Conservation (phyloP, 768 basidiomycete genomes). For the Termitomyces heimii region DNA sequence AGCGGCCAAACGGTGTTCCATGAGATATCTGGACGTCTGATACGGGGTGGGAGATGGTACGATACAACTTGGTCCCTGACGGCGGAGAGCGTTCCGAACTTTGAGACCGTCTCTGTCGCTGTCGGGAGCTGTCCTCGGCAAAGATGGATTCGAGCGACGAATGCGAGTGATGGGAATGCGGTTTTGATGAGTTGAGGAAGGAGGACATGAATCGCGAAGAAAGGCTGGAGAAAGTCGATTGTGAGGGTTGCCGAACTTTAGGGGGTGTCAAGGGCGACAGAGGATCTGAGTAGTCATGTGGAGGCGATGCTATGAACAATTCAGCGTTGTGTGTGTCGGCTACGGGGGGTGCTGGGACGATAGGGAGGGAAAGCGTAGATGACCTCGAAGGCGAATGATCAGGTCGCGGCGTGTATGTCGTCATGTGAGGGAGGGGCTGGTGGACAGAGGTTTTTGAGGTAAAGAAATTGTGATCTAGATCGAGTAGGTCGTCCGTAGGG, state of each 20-base stretch:
- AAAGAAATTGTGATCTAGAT: constrained; percentile 34
- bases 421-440: constrained; percentile 3
- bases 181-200: constrained; percentile 21
- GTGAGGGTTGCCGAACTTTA: constrained; percentile 15
- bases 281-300: constrained; percentile 7
- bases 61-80: not conserved
- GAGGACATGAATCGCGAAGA: constrained; percentile 49
- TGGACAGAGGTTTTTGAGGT: constrained; percentile 6
- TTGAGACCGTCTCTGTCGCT: not conserved
- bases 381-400: constrained; percentile 25
- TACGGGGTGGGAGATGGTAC: constrained; percentile 7
- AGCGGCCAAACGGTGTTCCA: constrained; percentile 45
- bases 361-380: constrained; percentile 15
- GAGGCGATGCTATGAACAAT: constrained; percentile 17
- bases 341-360: constrained; percentile 12
- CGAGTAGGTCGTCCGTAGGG: constrained; percentile 14
- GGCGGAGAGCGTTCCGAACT: constrained; percentile 8
- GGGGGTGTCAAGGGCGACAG: not conserved
- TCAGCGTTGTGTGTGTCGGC: constrained; percentile 14
- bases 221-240: constrained; percentile 37
- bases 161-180: constrained; percentile 1
- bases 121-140: constrained; percentile 5
- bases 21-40: constrained; percentile 25
- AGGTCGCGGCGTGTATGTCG: not conserved
- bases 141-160: constrained; percentile 15